phyloP scores from a whole-genome alignment of 129 eudicot genomes.

The Artemisia argyi region DNA sequence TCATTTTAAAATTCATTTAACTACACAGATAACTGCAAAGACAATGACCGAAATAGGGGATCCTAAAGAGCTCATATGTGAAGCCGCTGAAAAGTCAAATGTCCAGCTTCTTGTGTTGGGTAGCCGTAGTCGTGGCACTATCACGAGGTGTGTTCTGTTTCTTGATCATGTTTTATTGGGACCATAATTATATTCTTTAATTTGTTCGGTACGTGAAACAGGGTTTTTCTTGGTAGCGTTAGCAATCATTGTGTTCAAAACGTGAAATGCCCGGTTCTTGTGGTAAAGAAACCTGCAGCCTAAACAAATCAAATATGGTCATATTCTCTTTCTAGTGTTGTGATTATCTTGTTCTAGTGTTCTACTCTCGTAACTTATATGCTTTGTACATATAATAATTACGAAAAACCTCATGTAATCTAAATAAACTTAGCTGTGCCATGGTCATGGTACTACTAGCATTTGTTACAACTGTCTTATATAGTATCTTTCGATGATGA shows the following conservation, averaged over 20 bases:
- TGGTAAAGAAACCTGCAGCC: constrained; percentile 45
- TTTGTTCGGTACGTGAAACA: constrained; percentile 30
- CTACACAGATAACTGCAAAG: constrained; percentile 47
- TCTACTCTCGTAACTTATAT: not conserved
- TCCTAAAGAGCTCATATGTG: constrained; percentile 65
- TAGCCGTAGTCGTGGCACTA: constrained; percentile 58
- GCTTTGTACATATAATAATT: constrained; percentile 8
- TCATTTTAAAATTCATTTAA: too few relatives aligned
- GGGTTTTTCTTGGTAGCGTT: constrained; percentile 72
- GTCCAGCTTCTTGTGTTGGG: constrained; percentile 62
- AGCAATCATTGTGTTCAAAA: constrained; percentile 60
- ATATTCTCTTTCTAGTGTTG: not conserved
- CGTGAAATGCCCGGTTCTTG: constrained; percentile 66
- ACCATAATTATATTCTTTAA: not conserved
- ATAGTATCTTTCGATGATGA: not conserved
- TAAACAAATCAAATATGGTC: constrained; percentile 19
- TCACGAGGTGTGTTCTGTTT: constrained; percentile 40
- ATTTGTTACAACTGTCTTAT: not conserved
- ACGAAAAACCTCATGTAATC: constrained; percentile 15
- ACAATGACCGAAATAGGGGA: constrained; percentile 56
- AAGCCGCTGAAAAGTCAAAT: constrained; percentile 50
- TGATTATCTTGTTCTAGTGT: constrained; percentile 5
- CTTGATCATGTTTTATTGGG: not conserved
- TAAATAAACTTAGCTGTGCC: constrained; percentile 16
- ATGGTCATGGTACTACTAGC: not conserved